Evolutionary conservation across 2,329 filamentous ascomycete genomes (phyloP), one percentile per base, ranked within the genome.

Genomic region (Fusarium proliferatum): DNA sequence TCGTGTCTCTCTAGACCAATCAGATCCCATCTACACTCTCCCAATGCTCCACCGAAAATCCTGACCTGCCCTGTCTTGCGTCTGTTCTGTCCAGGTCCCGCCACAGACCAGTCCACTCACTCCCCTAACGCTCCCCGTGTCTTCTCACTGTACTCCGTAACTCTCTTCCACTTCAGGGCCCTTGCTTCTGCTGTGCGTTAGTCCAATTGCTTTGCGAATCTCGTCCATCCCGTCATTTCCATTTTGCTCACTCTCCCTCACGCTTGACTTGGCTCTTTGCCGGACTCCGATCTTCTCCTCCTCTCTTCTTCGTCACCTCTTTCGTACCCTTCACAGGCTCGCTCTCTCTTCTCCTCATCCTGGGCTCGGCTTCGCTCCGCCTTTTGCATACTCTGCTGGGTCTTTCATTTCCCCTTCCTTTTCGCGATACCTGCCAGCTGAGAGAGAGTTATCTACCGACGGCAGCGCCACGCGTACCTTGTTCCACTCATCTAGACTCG

Each of bases 11-110:
- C 23, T n/a, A 11, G 12, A 17, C 71, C 68, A 74, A 61, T 73
- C 61, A 72, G 11, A 57, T 19, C n/a, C n/a, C 17, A 41, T 8
- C 17, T 26, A 8, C 12, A 2, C 16, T 52, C n/a, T 52, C 23
- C n/a, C 23, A 16, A 2, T 34, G 34, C 53, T 15, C 74, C 71
- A 73, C 71, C 46, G 52, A 76, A 75, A 75, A 73, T 76, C 71
- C 67, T 69, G 60, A 62, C 73, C 52, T 70, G 42, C 34, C 57
- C 67, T 66, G 66, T 68, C 62, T 53, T 60, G 67, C 17, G 61
- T 53, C 61, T 53, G 28, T 48, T 63, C 45, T 62, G 53, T 63
- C 45, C 51, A 66, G 38, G 43, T 49, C 56, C 45, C 64, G 60
- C 58, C 68, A 52, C 45, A 30, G 45, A 48, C 19, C 26, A 43